Percentiles rank a stretch among this genome's conserved stretches.
These are phyloP conservation scores for Phytopythium delawarense DNA, from an alignment of 352 stramenopile genomes.

Conservation along the genomic window DNA sequence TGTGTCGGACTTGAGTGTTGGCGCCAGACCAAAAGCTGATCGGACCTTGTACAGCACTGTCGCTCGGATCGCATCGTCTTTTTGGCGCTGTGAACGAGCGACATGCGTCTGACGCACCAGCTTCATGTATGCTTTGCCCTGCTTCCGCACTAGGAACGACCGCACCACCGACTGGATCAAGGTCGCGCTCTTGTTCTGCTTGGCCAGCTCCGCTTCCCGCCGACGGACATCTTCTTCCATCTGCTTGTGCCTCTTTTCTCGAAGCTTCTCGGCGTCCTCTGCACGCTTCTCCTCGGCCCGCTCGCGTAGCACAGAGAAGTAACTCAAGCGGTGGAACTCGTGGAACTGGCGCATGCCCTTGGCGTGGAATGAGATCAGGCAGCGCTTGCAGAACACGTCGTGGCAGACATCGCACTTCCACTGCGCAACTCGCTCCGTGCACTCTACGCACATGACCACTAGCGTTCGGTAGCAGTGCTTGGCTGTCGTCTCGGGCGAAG, in stretches of 20 bases:
- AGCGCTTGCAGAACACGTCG: conserved; percentile 70
- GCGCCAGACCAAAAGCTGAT: conserved; percentile 30
- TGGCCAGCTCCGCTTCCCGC: conserved; percentile 15
- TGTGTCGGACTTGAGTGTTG: conserved; percentile 54
- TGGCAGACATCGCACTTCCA: conserved; percentile 61
- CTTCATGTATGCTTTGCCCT: conserved; percentile 42
- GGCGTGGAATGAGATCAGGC: conserved; percentile 43
- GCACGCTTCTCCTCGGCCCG: conserved; percentile 35
- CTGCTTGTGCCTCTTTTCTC: conserved; percentile 20
- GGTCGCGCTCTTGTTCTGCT: conserved; percentile 26
- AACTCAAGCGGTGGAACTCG: conserved; percentile 49
- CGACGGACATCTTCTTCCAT: conserved; percentile 19
- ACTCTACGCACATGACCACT: conserved; percentile 69
- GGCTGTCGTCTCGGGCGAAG: not conserved
- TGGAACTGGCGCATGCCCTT: conserved; percentile 61
- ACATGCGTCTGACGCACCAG: conserved; percentile 44
- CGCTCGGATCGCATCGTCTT: conserved; percentile 30
- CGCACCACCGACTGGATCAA: conserved; percentile 38
- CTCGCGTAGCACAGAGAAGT: conserved; percentile 59
- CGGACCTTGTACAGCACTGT: conserved; percentile 41
- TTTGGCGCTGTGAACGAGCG: conserved; percentile 34
- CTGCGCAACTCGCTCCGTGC: conserved; percentile 46
- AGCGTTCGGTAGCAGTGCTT: conserved; percentile 38
- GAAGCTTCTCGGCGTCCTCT: conserved; percentile 27
- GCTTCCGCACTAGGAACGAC: conserved; percentile 27